Percentiles rank a stretch among this genome's conserved stretches.
Conservation (phyloP, 495 filamentous ascomycete species). For the Cenococcum geophilum region DNA sequence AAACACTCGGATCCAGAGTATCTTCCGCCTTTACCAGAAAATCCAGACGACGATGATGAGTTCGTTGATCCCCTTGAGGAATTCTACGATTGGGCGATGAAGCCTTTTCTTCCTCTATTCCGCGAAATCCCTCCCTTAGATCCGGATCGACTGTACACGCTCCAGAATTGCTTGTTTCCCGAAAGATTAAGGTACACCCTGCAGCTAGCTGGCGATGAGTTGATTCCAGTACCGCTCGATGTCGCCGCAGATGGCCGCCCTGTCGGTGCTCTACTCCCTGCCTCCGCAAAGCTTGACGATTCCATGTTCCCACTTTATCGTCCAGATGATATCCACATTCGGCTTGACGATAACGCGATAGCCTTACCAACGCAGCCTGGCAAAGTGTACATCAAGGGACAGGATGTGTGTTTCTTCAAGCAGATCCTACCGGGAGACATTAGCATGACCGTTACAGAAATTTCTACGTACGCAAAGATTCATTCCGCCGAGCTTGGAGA, state of each 20-base stretch:
- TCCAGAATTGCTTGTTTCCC: conserved; percentile 17
- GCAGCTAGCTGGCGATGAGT: conserved; percentile 16
- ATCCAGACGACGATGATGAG: conserved; percentile 14
- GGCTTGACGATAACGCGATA: conserved; percentile 14
- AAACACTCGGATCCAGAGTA: conserved; percentile 19
- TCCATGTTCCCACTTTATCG: conserved; percentile 15
- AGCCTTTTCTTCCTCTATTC: conserved; percentile 16
- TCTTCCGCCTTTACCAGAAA: conserved; percentile 14
- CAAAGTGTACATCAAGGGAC: conserved; percentile 18
- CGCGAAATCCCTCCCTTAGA: conserved; percentile 18
- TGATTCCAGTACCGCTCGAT: conserved; percentile 16
- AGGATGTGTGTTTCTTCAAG: conserved; percentile 19
- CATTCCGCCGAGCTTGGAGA: conserved; percentile 13
- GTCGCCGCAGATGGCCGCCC: conserved; percentile 7
- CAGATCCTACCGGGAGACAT: conserved; percentile 14
- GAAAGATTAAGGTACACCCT: conserved; percentile 15
- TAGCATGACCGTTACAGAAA: conserved; percentile 17
- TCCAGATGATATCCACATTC: conserved; percentile 13
- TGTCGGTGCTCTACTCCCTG: conserved; percentile 13
- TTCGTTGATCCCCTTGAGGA: conserved; percentile 15
- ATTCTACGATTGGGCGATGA: conserved; percentile 18
- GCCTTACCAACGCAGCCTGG: conserved; percentile 12
- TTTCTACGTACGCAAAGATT: conserved; percentile 19
- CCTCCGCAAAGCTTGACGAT: conserved; percentile 15
- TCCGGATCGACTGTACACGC: conserved; percentile 17